Percentiles rank a stretch among this genome's conserved stretches.
These are phyloP conservation scores for Aquilaria agallochum DNA, from an alignment of 441 rosid genomes.

Conservation along the genomic window DNA sequence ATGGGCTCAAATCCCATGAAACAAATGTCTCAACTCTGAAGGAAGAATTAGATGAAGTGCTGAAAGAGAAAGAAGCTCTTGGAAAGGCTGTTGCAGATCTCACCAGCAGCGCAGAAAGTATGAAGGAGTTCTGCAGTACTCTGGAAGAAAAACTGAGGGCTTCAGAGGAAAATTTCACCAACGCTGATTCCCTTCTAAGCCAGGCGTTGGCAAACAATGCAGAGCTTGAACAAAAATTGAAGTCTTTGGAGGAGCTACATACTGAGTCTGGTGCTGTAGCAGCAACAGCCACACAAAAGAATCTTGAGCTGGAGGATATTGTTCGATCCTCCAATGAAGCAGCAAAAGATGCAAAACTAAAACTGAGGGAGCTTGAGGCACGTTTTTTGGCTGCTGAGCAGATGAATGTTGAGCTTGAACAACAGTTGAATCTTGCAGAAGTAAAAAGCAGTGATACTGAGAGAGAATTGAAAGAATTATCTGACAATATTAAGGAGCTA, in stretches of 20 bases:
- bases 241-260: conserved; percentile 62
- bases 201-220: conserved; percentile 66
- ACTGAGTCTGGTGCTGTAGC: conserved; percentile 56
- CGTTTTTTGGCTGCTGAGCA: conserved; percentile 61
- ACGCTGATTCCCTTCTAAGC: conserved; percentile 63
- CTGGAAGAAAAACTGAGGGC: conserved; percentile 65
- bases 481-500: conserved; percentile 60
- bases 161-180: conserved; percentile 62
- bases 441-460: conserved; percentile 57
- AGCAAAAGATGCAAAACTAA: conserved; percentile 62
- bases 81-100: conserved; percentile 52
- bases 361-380: conserved; percentile 64
- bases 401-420: conserved; percentile 72
- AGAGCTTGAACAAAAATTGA: conserved; percentile 74
- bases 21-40: conserved; percentile 25
- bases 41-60: conserved; percentile 30
- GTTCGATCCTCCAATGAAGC: conserved; percentile 51
- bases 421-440: conserved; percentile 55
- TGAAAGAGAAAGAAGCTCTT: conserved; percentile 56
- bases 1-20: conserved; percentile 33
- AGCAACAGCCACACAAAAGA: conserved; percentile 64
- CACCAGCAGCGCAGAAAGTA: conserved; percentile 32
- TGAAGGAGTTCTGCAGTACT: conserved; percentile 47
- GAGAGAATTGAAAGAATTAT: conserved; percentile 55
- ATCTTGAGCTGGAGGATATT: conserved; percentile 66